phyloP scores from a whole-genome alignment of 495 filamentous ascomycete species.

The Cercophora scortea region DNA sequence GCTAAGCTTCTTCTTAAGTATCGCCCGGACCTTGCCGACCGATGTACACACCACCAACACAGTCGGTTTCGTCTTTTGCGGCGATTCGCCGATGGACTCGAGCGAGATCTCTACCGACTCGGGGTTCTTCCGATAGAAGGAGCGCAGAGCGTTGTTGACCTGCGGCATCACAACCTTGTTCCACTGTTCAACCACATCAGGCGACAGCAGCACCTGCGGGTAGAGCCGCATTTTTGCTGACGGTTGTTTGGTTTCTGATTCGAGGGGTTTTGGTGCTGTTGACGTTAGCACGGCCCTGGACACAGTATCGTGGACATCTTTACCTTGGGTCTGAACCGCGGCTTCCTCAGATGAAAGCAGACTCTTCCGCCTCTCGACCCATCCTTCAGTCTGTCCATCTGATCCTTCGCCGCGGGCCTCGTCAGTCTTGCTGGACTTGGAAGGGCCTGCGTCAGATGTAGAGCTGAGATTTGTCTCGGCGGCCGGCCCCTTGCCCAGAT shows the following conservation, averaged over 20 bases:
- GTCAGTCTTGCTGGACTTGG: slow-evolving; percentile 10
- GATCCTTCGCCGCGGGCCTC: neutral
- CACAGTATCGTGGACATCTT: too few species aligned
- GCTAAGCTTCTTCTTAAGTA: slow-evolving; percentile 61
- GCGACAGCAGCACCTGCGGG: slow-evolving; percentile 45
- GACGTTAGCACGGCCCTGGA: neutral
- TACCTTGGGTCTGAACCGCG: neutral
- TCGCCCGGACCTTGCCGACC: slow-evolving; percentile 60
- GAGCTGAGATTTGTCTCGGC: slow-evolving; percentile 4
- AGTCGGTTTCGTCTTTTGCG: slow-evolving; percentile 59
- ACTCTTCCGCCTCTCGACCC: neutral
- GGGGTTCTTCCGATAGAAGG: slow-evolving; percentile 55
- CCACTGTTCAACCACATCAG: slow-evolving; percentile 61
- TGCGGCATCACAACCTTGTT: slow-evolving; percentile 63
- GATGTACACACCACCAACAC: slow-evolving; percentile 70
- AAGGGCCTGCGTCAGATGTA: slow-evolving; percentile 4
- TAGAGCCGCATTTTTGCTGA: slow-evolving; percentile 40
- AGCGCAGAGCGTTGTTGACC: slow-evolving; percentile 50
- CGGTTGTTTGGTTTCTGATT: slow-evolving; percentile 13
- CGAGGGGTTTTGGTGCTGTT: neutral
- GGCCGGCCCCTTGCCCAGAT: slow-evolving; percentile 19
- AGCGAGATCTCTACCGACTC: slow-evolving; percentile 70
- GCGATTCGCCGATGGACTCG: slow-evolving; percentile 63
- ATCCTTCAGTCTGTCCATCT: neutral
- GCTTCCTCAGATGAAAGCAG: neutral